Percentiles rank a stretch among this genome's conserved stretches.
phyloP scores from a whole-genome alignment of 2,329 filamentous ascomycete genomes.

The Teratosphaeria pseudoeucalypti region DNA sequence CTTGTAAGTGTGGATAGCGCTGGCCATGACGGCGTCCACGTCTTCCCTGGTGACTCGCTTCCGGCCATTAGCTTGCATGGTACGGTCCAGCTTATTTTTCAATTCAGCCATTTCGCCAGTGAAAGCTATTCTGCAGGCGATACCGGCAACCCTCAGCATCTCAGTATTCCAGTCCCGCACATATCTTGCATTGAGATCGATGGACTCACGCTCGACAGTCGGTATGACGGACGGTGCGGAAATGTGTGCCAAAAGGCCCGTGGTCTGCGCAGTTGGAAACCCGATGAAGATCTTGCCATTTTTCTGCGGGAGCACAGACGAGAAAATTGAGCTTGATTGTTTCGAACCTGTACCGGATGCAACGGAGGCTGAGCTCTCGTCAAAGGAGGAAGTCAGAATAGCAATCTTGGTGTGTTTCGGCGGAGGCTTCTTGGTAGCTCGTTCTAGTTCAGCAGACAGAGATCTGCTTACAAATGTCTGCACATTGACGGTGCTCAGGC shows the following conservation, averaged over 20 bases:
- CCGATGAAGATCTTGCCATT: constrained; percentile 93
- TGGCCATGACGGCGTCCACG: constrained; percentile 59
- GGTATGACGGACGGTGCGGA: constrained; percentile 94
- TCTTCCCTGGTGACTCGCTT: constrained; percentile 50
- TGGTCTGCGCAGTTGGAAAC: constrained; percentile 95
- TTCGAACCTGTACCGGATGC: constrained; percentile 41
- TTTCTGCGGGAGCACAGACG: constrained; percentile 79
- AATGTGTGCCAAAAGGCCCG: constrained; percentile 84
- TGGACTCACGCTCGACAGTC: constrained; percentile 91
- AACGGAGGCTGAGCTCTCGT: constrained; percentile 61
- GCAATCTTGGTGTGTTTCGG: constrained; percentile 78
- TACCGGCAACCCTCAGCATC: constrained; percentile 80
- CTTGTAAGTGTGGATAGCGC: constrained; percentile 71
- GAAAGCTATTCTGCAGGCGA: constrained; percentile 82
- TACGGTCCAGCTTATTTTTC: constrained; percentile 40
- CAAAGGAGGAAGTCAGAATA: constrained; percentile 83
- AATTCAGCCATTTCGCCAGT: constrained; percentile 75
- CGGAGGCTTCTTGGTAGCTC: constrained; percentile 93
- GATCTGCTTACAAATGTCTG: constrained; percentile 61
- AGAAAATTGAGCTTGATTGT: constrained; percentile 68
- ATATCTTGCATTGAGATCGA: constrained; percentile 90
- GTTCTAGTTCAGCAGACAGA: constrained; percentile 77
- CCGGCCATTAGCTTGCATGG: constrained; percentile 17
- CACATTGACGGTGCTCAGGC: constrained; percentile 75
- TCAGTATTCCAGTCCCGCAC: constrained; percentile 94